Percentiles rank a stretch among this genome's conserved stretches.
These are phyloP conservation scores for Rhodotorula sp. DNA, from an alignment of 1,284 basidiomycete genomes.

Conservation along the genomic window DNA sequence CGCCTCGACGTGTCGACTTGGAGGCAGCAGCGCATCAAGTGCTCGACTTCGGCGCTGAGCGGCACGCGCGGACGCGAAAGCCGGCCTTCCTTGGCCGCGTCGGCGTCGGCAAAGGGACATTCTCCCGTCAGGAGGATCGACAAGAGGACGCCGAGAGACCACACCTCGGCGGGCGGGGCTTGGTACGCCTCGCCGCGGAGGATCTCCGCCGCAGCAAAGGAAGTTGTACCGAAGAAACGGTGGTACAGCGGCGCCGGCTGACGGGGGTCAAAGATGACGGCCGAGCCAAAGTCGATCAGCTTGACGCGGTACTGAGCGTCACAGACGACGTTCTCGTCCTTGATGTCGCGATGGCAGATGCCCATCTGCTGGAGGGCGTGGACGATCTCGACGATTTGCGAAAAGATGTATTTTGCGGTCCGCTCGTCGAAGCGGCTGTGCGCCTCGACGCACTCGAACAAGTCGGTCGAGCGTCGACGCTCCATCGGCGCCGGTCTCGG, in stretches of 20 bases:
- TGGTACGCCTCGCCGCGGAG: constrained; percentile 65
- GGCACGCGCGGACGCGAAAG: constrained; percentile 43
- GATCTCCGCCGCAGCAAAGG: constrained; percentile 70
- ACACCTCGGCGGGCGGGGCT: constrained; percentile 78
- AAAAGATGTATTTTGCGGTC: constrained; percentile 76
- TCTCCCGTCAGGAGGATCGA: constrained; percentile 81
- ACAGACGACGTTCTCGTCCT: constrained; percentile 78
- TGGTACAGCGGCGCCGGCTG: constrained; percentile 58
- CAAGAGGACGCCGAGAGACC: constrained; percentile 87
- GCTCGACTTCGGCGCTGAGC: constrained; percentile 51
- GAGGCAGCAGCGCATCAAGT: constrained; percentile 71
- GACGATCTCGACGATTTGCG: constrained; percentile 82
- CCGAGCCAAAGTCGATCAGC: constrained; percentile 89
- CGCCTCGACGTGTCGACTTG: constrained; percentile 67
- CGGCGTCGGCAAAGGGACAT: constrained; percentile 74
- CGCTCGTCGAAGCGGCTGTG: constrained; percentile 75
- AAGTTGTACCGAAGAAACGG: constrained; percentile 75
- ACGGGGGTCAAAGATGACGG: constrained; percentile 69
- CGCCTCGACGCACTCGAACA: constrained; percentile 92
- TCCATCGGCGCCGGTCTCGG: constrained; percentile 58
- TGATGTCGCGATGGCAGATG: constrained; percentile 86
- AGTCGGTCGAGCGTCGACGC: constrained; percentile 77
- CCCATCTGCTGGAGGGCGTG: constrained; percentile 72
- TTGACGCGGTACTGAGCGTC: constrained; percentile 62
- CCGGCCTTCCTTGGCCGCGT: constrained; percentile 57